Base-by-base conservation (phyloP, 768 basidiomycete species). In the Auriscalpium orientale region DNA sequence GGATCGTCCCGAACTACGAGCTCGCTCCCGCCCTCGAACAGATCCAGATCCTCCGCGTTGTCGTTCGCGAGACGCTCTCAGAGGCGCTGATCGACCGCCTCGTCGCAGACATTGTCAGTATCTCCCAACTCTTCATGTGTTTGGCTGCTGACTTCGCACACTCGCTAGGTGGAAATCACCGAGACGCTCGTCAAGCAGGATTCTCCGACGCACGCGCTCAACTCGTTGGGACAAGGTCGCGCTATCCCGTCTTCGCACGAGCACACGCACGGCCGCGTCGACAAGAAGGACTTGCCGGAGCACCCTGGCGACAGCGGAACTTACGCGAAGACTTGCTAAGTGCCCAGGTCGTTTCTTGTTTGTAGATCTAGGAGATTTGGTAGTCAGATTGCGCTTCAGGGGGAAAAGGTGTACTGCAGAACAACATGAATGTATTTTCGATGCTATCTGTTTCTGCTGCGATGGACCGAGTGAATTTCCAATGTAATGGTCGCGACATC, bases 301-400 rank as follows among this genome's bases (percentile, higher is more conserved):
- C 80, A 75, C 8, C 75, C 73, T 35, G 60, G 69, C 55, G 64
- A 74, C 40, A 80, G 76, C 48, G 85, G 87, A 12, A 88, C 88
- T 4, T 89, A 79, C 65, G 77, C 86, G 49, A 86, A 82, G 64
- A 70, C 80, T 16, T 90, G 87, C 67, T 89, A 72, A 28, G 28
- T 28, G 28, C 28, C 28, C 28, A 28, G 2, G 28, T 28, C 7
- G 28, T 28, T 28, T 28, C 5, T 28, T 28, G 28, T 7, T 5
- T 28, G 28, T 28, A 28, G 28, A 7, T 28, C 5, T 5, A 28
- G 28, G 28, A 28, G 1, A 28, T 28, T 4, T 28, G 7, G 28
- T 7, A 5, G 2, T 28, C 28, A 5, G 4, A 28, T 2, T 28
- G 28, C 7, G 7, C 5, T 4, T 7, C 4, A 28, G 7, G 28